Base-by-base conservation (phyloP, 1,139 yeast genomes). In the Geotrichum carabidarum region DNA sequence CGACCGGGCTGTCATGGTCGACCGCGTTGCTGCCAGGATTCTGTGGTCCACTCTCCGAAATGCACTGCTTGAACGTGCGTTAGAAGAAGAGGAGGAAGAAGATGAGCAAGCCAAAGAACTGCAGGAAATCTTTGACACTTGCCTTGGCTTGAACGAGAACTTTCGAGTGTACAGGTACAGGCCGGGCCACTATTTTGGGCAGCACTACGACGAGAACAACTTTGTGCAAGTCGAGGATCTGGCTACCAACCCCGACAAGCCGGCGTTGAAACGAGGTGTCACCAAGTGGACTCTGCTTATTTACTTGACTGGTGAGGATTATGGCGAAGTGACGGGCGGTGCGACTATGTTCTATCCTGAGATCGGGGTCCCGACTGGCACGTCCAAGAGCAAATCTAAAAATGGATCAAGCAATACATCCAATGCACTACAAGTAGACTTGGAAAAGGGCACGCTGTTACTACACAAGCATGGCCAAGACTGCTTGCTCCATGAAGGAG, bases 391-490 rank as follows among this genome's bases (percentile, higher is more conserved):
- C 12, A 47, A 35, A 42, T 22, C 14, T 14, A 41, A 36, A 42
- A 12, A 7, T 12, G 18, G 17, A 14, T 42, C 53, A 8, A 65
- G 68, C 12, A 68, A 68, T 0, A 60, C 60, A 14, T 11, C 8
- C 5, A 44, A 44, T 30, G 64, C 60, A 0, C 58, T 63, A 8
- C 73, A 71, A 49, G 71, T 81, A 1, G 78, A 76, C 55, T 85
- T 86, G 0, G 62, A 68, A 11, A 76, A 74, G 59, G 88, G 87
- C 0, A 74, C 79, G 78, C 84, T 84, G 0, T 71, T 83, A 45
- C 68, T 83, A 50, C 88, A 83, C 63, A 81, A 81, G 59, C 88
- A 83, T 63, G 87, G 87, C 0, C 83, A 80, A 56, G 84, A 82
- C 61, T 83, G 88, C 63, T 65, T 83, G 60, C 65, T 75, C 52